Base-by-base conservation (phyloP, 2,329 filamentous ascomycete species). In the Pseudogymnoascus sp. region DNA sequence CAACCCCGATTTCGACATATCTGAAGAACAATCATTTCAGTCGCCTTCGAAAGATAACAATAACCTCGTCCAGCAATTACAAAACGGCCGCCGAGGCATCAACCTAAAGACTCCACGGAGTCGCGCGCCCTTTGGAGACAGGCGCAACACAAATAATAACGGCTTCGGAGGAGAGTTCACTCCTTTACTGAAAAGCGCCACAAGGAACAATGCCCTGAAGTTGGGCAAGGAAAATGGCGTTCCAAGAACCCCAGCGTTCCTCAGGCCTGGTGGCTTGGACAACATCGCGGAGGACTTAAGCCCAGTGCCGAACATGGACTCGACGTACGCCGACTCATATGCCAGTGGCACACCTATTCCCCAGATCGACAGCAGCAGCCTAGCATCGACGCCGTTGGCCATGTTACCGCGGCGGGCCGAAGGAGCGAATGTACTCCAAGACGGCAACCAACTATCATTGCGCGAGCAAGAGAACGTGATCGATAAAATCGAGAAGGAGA, bases 401-500 rank as follows among this genome's bases (percentile, higher is more conserved):
- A 80, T 87, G 64, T 77, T 91, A 35, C 83, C 87, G 5, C 83
- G 87, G 63, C 82, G 83, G 65, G 81, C 81, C 61, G 84, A 82
- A 53, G 82, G 81, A 62, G 86, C 85, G 62, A 88, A 86, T 0
- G 84, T 90, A 4, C 76, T 96, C 38, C 88, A 92, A 66, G 89
- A 94, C 69, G 92, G 92, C 18, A 96, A 97, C 70, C 88, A 95
- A 72, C 82, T 97, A 69, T 96, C 94, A 1, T 77, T 99, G 64
- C 87, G 92, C 65, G 94, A 99, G 73, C 94, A 99, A 75, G 94
- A 97, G 76, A 92, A 91, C 69, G 89, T 94, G 68, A 93, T 99
- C 69, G 91, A 97, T 77, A 90, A 90, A 72, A 93, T 99, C 70
- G 92, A 97, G 73, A 99, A 99, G 78, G 94, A 97, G 73, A 99